Evolutionary conservation across 768 basidiomycete genomes (phyloP), one percentile per base, ranked within the genome.

Genomic region (Tylopilus vinaceipallidus): DNA sequence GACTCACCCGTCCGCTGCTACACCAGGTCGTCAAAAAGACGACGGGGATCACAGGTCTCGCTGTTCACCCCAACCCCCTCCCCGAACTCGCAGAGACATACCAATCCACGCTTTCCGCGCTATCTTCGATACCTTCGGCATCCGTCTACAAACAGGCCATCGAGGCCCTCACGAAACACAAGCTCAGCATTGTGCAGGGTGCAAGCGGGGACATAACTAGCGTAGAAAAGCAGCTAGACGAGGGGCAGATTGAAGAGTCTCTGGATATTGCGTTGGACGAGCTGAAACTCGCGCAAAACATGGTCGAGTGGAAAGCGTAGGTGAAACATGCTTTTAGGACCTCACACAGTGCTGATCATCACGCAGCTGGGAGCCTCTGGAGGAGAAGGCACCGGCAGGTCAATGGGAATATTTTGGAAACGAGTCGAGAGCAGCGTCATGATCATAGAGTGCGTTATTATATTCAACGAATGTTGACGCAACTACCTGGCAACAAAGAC

Each of bases 251-350:
- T 36, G 95, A 98, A 74, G 79, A 92, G 68, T 80, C 88, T 29
- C 61, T 98, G 59, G 79, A 82, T 57, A 82, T 90, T 68, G 95
- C 94, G 11, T 72, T 83, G 57, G 88, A 88, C 62, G 95, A 98
- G 69, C 73, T 91, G 48, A 74, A 73, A 47, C 75, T 98, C 33
- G 89, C 77, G 5, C 73, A 73, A 27, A 89, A 89, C 71, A 89
- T 97, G 86, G 63, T 86, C n/a, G 87, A 94, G 64, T 98, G 92
- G 93, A 95, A 95, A 73, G 81, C 89, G 95, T 98, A 68, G 68
- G 93, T 86, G 45, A 45, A 24, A 42, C 35, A 8, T 54, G 5
- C 40, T 26, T 12, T 11, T 42, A 34, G 51, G 32, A 47, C 50
- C 7, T 30, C 35, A 30, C 27, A 42, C 13, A 27, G 36, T 35